These are phyloP conservation scores for Chaetomium olivaceum DNA, from an alignment of 2,329 filamentous ascomycete genomes.

Conservation along the genomic window DNA sequence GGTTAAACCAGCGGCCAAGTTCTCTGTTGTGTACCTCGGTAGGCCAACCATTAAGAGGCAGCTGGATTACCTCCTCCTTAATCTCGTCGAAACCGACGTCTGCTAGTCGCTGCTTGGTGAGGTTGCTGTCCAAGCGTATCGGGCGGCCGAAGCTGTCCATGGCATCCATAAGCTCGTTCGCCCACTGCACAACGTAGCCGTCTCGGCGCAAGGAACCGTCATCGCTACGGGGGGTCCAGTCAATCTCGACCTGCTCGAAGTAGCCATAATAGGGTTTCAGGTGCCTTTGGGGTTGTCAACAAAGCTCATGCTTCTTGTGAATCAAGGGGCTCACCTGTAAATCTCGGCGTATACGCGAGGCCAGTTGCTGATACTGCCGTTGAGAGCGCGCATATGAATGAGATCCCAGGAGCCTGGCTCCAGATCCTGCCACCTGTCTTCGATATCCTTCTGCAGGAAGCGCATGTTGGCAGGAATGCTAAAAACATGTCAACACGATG, in stretches of 20 bases:
- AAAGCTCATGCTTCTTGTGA: not conserved
- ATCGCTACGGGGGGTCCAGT: constrained; percentile 74
- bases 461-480: constrained; percentile 71
- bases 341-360: constrained; percentile 69
- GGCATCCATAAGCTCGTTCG: constrained; percentile 64
- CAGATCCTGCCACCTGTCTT: constrained; percentile 65
- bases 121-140: constrained; percentile 57
- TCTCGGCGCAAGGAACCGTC: constrained; percentile 60
- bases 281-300: constrained; percentile 59
- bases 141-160: constrained; percentile 66
- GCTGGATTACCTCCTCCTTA: constrained; percentile 64
- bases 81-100: constrained; percentile 79
- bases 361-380: constrained; percentile 78
- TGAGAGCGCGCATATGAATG: constrained; percentile 78
- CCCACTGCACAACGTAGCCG: constrained; percentile 68
- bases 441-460: constrained; percentile 74
- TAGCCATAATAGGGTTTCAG: constrained; percentile 72
- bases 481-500: constrained; percentile 18
- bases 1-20: constrained; percentile 80
- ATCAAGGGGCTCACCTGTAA: constrained; percentile 54
- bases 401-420: constrained; percentile 69
- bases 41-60: constrained; percentile 76
- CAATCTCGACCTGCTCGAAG: constrained; percentile 88
- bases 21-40: constrained; percentile 63
- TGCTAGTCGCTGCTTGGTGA: constrained; percentile 61